Conservation (phyloP, 768 basidiomycete genomes). For the Mycena latifolia region DNA sequence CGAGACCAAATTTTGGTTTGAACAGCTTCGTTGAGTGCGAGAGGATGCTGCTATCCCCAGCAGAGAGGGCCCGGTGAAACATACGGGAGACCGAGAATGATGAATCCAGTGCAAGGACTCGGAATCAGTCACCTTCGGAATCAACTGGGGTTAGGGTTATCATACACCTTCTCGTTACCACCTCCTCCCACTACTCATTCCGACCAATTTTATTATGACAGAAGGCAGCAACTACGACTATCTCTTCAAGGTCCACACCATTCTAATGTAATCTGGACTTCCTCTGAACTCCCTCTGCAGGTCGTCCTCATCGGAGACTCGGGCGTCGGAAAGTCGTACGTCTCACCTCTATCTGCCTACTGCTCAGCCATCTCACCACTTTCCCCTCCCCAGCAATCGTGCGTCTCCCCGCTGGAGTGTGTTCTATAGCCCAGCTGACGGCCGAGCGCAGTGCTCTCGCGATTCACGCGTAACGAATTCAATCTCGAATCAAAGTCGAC, state of each 20-base stretch:
- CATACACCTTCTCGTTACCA: neutral
- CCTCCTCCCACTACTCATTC: neutral
- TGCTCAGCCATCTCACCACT: slow-evolving; percentile 7
- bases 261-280: no score
- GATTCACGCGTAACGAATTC: slow-evolving; percentile 99
- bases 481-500: slow-evolving; percentile 99
- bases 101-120: no score
- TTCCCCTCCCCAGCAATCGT: slow-evolving; percentile 47
- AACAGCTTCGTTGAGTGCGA: no score
- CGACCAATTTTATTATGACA: slow-evolving; percentile 67
- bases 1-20: no score
- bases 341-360: slow-evolving; percentile 45
- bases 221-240: slow-evolving; percentile 91
- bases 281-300: slow-evolving; percentile 56
- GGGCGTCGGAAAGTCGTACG: slow-evolving; percentile 99
- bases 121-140: neutral
- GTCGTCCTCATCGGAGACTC: slow-evolving; percentile 99
- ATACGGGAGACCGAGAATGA: no score
- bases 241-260: slow-evolving; percentile 96
- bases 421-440: neutral
- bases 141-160: neutral
- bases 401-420: slow-evolving; percentile 28
- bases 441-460: slow-evolving; percentile 86
- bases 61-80: no score
- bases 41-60: no score